These are phyloP conservation scores for Anisodus acutangulus DNA, from an alignment of 257 asterid species.

Conservation along the genomic window DNA sequence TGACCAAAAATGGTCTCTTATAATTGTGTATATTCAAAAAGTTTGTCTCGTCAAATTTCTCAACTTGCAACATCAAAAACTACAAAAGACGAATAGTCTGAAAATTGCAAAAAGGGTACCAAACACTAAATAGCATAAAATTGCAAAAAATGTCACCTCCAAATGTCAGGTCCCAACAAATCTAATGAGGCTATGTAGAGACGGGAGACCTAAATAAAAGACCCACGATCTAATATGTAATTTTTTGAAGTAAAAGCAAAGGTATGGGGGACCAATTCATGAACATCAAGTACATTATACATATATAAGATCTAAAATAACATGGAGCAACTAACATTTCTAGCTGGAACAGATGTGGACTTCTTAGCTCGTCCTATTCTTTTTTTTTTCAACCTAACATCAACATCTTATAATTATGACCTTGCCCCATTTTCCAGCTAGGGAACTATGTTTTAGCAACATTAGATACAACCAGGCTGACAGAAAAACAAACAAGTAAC, in stretches of 20 bases:
- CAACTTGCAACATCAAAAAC: too few relatives aligned
- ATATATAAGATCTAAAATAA: background rate
- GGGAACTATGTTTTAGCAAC: background rate
- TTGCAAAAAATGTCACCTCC: too few relatives aligned
- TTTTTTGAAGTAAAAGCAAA: conserved; percentile 14
- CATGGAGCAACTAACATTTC: background rate
- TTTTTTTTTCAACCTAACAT: background rate
- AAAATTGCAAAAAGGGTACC: too few relatives aligned
- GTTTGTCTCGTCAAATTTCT: too few relatives aligned
- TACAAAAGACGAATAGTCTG: too few relatives aligned
- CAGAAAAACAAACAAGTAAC: background rate
- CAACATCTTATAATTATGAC: background rate
- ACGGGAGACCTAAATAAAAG: background rate
- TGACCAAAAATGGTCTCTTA: too few relatives aligned
- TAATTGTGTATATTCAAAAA: too few relatives aligned
- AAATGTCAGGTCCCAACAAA: conserved; percentile 22
- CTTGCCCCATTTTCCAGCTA: conserved; percentile 17
- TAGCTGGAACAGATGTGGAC: conserved; percentile 31
- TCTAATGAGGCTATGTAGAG: background rate
- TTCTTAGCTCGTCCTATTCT: background rate
- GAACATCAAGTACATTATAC: conserved; percentile 15
- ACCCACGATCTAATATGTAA: background rate
- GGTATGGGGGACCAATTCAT: conserved; percentile 22
- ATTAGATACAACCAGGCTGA: background rate
- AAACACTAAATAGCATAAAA: too few relatives aligned